phyloP scores from a whole-genome alignment of 257 asterid genomes.

The Lavandula angustifolia region DNA sequence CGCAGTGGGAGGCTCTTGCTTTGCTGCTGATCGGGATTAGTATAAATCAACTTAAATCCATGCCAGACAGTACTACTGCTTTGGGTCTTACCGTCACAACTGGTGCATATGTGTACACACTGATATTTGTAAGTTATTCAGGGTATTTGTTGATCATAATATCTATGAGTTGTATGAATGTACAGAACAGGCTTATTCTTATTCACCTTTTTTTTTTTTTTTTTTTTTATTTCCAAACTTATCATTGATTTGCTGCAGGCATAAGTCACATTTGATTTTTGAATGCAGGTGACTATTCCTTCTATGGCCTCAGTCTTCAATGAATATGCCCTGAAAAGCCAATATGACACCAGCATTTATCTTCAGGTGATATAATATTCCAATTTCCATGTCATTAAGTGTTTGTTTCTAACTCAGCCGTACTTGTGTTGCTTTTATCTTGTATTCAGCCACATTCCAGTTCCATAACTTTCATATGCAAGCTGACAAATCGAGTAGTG shows the following conservation, averaged over 20 bases:
- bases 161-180: conserved; percentile 20
- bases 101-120: conserved; percentile 75
- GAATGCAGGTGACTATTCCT: conserved; percentile 89
- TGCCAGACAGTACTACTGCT: conserved; percentile 76
- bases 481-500: conserved; percentile 11
- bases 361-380: conserved; percentile 66
- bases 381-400: conserved; percentile 11
- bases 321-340: conserved; percentile 97
- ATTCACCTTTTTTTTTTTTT: too few species aligned
- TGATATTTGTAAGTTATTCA: conserved; percentile 79
- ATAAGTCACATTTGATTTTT: conserved; percentile 26
- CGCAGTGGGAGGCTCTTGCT: conserved; percentile 98
- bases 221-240: conserved; percentile 10
- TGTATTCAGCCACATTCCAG: conserved; percentile 20
- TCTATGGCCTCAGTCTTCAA: conserved; percentile 97
- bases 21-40: conserved; percentile 90
- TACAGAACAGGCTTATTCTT: conserved; percentile 14
- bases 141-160: conserved; percentile 27
- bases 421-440: background rate
- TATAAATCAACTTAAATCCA: conserved; percentile 82
- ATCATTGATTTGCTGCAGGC: conserved; percentile 16
- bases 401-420: background rate
- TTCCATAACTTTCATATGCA: background rate
- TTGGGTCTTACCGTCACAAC: conserved; percentile 85
- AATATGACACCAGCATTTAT: conserved; percentile 95